These are phyloP conservation scores for Trametes versicolor DNA, from an alignment of 1,284 basidiomycete genomes.

Conservation along the genomic window DNA sequence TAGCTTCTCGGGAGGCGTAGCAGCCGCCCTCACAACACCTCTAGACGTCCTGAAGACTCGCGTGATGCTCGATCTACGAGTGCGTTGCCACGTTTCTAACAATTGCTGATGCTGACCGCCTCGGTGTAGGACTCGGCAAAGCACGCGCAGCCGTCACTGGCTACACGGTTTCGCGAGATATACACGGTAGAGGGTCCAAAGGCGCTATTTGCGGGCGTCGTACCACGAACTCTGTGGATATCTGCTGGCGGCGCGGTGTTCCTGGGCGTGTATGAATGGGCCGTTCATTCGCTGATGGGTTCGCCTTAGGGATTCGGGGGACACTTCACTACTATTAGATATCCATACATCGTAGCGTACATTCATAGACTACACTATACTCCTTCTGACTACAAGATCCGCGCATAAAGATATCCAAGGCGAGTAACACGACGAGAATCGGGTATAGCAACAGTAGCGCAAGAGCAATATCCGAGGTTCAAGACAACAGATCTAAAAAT, in stretches of 20 bases:
- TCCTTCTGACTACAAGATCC: neutral
- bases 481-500: neutral
- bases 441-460: neutral
- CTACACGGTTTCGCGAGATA: constrained; percentile 69
- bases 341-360: constrained; percentile 18
- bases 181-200: constrained; percentile 76
- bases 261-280: constrained; percentile 92
- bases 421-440: neutral
- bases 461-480: neutral
- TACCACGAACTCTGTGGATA: constrained; percentile 96
- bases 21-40: constrained; percentile 93
- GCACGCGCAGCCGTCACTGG: constrained; percentile 62
- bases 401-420: neutral
- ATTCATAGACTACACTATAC: constrained; percentile 10
- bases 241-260: constrained; percentile 97
- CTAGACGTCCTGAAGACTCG: constrained; percentile 97
- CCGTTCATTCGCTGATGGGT: constrained; percentile 35
- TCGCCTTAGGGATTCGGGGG: neutral
- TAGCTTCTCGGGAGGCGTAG: constrained; percentile 89
- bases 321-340: constrained; percentile 3
- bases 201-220: constrained; percentile 88
- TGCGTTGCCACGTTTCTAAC: constrained; percentile 47
- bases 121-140: constrained; percentile 56
- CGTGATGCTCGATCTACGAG: constrained; percentile 93
- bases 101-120: neutral